Conservation (phyloP, 768 basidiomycete species). For the Amanita fuliginea region DNA sequence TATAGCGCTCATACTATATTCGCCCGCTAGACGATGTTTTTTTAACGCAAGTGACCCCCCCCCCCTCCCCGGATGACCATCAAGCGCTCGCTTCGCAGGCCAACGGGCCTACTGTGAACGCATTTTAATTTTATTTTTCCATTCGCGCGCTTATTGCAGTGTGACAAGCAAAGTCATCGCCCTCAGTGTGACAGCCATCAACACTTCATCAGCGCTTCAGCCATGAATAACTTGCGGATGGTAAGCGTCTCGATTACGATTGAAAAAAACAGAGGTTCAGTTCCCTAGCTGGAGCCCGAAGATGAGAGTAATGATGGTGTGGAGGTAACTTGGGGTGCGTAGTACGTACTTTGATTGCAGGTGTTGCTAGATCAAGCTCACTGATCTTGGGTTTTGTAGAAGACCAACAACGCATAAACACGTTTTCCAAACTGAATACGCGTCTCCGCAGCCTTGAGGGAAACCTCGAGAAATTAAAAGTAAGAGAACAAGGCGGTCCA, state of each 20-base stretch:
- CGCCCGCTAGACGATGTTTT: too few relatives aligned
- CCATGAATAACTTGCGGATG: constrained; percentile 45
- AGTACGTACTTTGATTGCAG: background rate
- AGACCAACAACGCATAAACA: constrained; percentile 87
- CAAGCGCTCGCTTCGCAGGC: too few relatives aligned
- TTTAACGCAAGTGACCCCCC: too few relatives aligned
- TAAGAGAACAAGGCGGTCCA: constrained; percentile 15
- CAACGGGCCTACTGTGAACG: too few relatives aligned
- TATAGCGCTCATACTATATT: too few relatives aligned
- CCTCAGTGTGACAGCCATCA: background rate
- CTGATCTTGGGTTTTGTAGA: constrained; percentile 23
- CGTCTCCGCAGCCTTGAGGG: constrained; percentile 64
- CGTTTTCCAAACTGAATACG: constrained; percentile 85
- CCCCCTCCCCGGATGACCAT: too few relatives aligned
- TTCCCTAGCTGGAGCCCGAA: constrained; percentile 52
- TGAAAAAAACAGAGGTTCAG: constrained; percentile 1
- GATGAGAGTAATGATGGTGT: constrained; percentile 66
- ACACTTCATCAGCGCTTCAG: background rate
- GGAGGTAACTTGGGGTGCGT: constrained; percentile 79
- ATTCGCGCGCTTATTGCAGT: too few relatives aligned
- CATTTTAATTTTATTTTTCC: too few relatives aligned
- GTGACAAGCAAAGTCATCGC: background rate
- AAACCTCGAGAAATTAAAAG: constrained; percentile 64
- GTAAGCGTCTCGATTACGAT: constrained; percentile 19
- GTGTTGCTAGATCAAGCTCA: background rate